Evolutionary conservation across 495 filamentous ascomycete species (phyloP), one percentile per base, ranked within the genome.

Genomic region (Pyrenopolyporus hunteri): DNA sequence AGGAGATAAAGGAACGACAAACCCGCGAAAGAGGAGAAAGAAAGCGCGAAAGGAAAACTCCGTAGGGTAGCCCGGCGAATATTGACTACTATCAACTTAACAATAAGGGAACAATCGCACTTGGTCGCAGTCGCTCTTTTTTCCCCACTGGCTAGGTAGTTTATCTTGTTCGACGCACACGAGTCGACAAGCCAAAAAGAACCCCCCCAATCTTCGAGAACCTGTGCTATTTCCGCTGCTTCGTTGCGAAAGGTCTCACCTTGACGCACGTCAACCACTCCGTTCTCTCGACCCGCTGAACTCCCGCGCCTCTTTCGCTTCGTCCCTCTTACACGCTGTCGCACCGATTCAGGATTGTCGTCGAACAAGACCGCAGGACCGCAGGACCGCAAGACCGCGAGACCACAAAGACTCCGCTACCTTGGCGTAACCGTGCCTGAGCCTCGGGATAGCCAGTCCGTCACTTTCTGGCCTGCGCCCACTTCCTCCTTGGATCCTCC

Each of bases 261-360:
- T 67, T 57, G 63, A 67, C 63, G 53, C 63, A 57, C 46, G 53
- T 49, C 53, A 43, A 26, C 54, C 51, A 50, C 57, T 56, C 49
- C 23, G 63, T 59, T 28, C 39, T 47, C 25, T n/a, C n/a, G n/a
- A 35, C 50, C 56, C 49, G 44, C 57, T 49, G 33, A 61, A 47
- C 52, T 56, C 17, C 43, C 28, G 46, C 57, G 47, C 51, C 40
- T 57, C 3, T 26, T 45, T 64, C 60, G 57, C 52, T 60, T 54
- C 52, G 50, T 54, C 29, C 60, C 42, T 29, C 63, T 60, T 58
- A 61, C 63, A 55, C 43, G 26, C 52, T 51, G 69, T 71, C 54
- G 61, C 66, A 71, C 69, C 60, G 66, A 71, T 67, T 56, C 57
- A 71, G 45, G 65, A 59, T 37, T 66, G 56, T 49, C 58, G 66